Evolutionary conservation across 2,329 filamentous ascomycete species (phyloP), one percentile per base, ranked within the genome.

Genomic region (Ophiostoma himal-ulmi): DNA sequence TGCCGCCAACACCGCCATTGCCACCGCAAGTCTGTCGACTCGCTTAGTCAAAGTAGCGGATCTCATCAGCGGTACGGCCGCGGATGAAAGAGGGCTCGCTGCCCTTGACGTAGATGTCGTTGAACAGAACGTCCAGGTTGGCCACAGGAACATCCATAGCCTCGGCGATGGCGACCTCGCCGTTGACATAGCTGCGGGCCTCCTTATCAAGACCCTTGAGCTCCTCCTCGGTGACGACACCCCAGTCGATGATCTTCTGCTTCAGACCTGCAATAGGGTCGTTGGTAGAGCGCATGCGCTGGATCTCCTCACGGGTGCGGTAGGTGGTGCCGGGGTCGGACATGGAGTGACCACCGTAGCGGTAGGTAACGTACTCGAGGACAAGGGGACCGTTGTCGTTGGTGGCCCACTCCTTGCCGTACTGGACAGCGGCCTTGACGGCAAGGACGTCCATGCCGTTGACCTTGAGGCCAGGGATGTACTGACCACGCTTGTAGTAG

Each of bases 401-500:
- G 72, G 86, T 83, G 75, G 92, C 91, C 85, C 90, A 96, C 79
- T 96, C 87, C 85, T 95, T 97, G 79, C 91, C 93, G 84, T 97
- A 94, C 83, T 94, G 86, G 77, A 97, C 93, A 74, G 95, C 95
- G 69, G 94, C 93, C 88, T 97, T 97, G 81, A 97, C 94, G 74
- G 95, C 94, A 74, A 99, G 91, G 77, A 97, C 93, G 80, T 99
- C 95, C 95, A 99, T 99, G 79, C 93, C 95, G 84, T 99, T 99
- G 82, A 99, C 93, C 88, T 99, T 99, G 77, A 99, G 89, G 84
- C 95, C 95, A 71, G 95, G 94, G 76, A 99, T 99, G 86, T 98
- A 99, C 85, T 99, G 95, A 75, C 95, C 95, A 83, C 95, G 94
- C 90, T 98, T 98, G 89, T 99, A 98, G 90, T 99, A 99, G 82